Evolutionary conservation across 441 rosid species (phyloP), one percentile per base, ranked within the genome.

Genomic region (Cnidoscolus chayamansa): DNA sequence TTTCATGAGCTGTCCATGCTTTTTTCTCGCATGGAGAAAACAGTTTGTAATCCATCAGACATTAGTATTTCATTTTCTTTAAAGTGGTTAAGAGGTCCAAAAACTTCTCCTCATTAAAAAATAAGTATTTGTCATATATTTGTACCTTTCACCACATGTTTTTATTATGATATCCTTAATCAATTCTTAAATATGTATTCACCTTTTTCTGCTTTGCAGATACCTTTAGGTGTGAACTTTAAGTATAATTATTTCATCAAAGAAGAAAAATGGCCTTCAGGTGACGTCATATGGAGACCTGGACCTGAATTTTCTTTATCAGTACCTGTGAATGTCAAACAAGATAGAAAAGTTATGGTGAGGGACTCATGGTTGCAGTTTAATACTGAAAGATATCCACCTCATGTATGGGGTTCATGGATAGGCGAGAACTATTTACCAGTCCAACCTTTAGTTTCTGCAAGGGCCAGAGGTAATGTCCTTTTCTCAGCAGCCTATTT

Each of bases 221-320:
- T 90, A 62, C 87, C 89, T 71, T 68, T 73, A 76, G 97, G 96
- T 79, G 81, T 80, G 70, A 92, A 82, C 84, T 84, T 92, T 81
- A 92, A 89, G 87, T 94, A 94, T 72, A 94, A 89, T 71, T 94
- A 87, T 81, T 87, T 90, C 84, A 43, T 84, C 2, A 92, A 77
- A 86, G 84, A 81, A 73, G 83, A 81, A 81, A 58, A 77, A n/a
- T 73, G 70, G 77, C 80, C 84, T 84, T 84, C 86, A 20, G 58
- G 65, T 64, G 90, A 88, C 74, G 65, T 88, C 73, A 74, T 81
- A 53, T 92, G 97, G 98, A 87, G 97, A 82, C 83, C 89, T 43
- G 97, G 98, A 64, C 97, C 98, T 61, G 83, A 87, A 53, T 88
- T 82, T 85, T 92, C 98, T 47, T 57, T 94, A 57, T 81, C 88